A percentile compares a stretch with the other conserved stretches of the same genome.
Conservation (phyloP, 306 rosid genomes). For the Bauhinia variegata region DNA sequence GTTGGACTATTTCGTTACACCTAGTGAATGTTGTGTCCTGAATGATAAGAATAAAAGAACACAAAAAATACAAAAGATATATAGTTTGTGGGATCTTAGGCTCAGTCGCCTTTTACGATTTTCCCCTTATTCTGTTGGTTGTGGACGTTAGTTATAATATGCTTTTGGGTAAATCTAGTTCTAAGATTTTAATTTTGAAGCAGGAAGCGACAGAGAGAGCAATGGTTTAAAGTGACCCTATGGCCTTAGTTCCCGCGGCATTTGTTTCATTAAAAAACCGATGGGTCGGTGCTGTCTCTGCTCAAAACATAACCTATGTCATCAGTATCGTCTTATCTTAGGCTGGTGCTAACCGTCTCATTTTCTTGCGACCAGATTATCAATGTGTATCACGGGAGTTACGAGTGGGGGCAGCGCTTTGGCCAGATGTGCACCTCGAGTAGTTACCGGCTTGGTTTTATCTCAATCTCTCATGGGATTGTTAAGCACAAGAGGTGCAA, state of each 20-base stretch:
- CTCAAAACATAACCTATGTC: constrained; percentile 47
- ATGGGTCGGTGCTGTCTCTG: constrained; percentile 94
- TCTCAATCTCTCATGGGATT: constrained; percentile 81
- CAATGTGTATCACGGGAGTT: constrained; percentile 81
- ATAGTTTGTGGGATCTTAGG: background rate
- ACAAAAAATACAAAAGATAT: background rate
- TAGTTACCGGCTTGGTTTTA: constrained; percentile 64
- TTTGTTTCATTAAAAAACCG: constrained; percentile 88
- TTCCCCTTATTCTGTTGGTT: constrained; percentile 16
- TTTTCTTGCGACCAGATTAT: constrained; percentile 58
- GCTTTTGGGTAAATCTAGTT: constrained; percentile 8
- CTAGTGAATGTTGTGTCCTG: no score
- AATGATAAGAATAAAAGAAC: constrained; percentile 4
- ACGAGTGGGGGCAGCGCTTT: constrained; percentile 92
- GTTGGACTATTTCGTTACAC: no score
- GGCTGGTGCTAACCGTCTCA: no score
- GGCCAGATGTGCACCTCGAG: constrained; percentile 87
- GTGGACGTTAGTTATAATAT: background rate
- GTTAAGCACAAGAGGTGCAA: constrained; percentile 68
- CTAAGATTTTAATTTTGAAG: constrained; percentile 37
- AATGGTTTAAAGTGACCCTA: constrained; percentile 56
- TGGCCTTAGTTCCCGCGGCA: constrained; percentile 81
- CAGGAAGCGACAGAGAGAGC: constrained; percentile 87
- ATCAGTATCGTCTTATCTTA: no score
- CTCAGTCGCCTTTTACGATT: background rate